Conservation (phyloP, 371 early-diverging fungal genomes). For the Phascolomyces articulosus region DNA sequence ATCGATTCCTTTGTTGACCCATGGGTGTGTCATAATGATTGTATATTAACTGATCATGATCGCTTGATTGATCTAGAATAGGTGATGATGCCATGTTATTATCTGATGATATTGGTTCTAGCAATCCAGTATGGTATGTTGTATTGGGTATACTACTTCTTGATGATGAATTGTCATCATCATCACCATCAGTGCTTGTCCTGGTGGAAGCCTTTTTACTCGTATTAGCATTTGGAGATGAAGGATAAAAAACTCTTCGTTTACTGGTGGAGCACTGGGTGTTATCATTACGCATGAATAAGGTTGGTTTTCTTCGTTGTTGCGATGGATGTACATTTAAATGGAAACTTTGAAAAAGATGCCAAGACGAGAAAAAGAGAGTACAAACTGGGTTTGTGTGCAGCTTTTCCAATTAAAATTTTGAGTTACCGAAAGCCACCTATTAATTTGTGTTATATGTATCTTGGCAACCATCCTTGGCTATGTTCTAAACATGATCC, state of each 20-base stretch:
- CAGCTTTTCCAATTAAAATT: background rate
- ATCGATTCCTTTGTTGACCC: background rate
- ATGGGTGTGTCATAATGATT: background rate
- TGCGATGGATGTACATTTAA: background rate
- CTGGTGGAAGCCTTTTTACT: too few relatives aligned
- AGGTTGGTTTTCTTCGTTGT: background rate
- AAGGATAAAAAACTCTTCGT: background rate
- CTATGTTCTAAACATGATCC: too few relatives aligned
- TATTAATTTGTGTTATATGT: too few relatives aligned
- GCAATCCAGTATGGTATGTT: background rate
- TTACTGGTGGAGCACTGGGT: background rate
- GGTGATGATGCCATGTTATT: background rate
- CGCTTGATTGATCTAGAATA: background rate
- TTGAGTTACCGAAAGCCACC: too few relatives aligned
- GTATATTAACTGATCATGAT: background rate
- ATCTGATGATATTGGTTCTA: background rate
- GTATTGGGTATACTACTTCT: background rate
- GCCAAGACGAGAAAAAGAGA: slow-evolving; percentile 2
- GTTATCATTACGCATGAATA: background rate
- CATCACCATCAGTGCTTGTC: background rate
- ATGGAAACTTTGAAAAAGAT: background rate
- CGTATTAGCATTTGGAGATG: background rate
- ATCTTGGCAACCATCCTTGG: too few relatives aligned
- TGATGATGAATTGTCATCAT: background rate
- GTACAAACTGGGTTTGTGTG: background rate